These are phyloP conservation scores for Pleurotus citrinopileatus DNA, from an alignment of 768 basidiomycete species.

Conservation along the genomic window DNA sequence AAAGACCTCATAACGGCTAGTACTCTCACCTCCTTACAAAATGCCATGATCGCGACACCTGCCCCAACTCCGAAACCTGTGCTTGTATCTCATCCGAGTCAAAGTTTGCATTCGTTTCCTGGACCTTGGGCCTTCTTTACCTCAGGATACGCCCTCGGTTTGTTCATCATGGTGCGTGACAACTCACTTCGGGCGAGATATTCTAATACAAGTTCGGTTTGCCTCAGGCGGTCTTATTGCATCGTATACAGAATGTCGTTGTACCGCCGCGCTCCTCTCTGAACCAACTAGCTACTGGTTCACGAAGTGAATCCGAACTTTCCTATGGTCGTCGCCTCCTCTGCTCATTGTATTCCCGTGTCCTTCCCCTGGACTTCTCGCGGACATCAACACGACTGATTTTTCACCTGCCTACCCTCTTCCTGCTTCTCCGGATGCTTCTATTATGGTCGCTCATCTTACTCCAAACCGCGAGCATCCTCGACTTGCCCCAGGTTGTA, in stretches of 20 bases:
- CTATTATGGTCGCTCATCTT: conserved; percentile 57
- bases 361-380: conserved; percentile 67
- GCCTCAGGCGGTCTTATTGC: conserved; percentile 61
- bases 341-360: conserved; percentile 27
- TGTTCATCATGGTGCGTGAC: conserved; percentile 59
- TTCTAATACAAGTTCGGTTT: neutral
- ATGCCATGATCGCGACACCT: conserved; percentile 11
- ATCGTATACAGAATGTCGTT: conserved; percentile 77
- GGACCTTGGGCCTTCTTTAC: conserved; percentile 73
- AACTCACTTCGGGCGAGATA: neutral
- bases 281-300: conserved; percentile 14
- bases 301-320: conserved; percentile 19
- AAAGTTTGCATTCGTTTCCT: conserved; percentile 30
- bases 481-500: neutral
- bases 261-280: conserved; percentile 52
- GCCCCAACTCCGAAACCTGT: conserved; percentile 12
- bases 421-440: conserved; percentile 54
- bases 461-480: conserved; percentile 49
- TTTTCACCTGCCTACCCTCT: conserved; percentile 64
- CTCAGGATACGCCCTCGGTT: conserved; percentile 67
- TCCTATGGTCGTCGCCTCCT: conserved; percentile 19
- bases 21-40: conserved; percentile 7
- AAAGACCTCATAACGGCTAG: conserved; percentile 12
- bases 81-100: conserved; percentile 7
- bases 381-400: conserved; percentile 55